Base-by-base conservation (phyloP, 164 flowering plant species). In the Paratinospora sagittata region DNA sequence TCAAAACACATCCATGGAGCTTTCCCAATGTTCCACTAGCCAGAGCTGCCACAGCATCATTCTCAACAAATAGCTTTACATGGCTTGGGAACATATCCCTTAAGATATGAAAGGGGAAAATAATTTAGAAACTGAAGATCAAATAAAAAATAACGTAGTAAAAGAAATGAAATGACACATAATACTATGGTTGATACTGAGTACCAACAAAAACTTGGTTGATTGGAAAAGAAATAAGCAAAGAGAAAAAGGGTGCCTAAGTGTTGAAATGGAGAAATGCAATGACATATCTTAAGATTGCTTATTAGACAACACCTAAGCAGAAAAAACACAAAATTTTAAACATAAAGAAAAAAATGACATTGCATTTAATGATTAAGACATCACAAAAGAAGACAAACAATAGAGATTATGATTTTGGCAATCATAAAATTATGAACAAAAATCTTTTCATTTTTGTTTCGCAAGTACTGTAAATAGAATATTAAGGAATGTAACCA, bases 1-100 rank as follows among this genome's bases (percentile, higher is more conserved):
- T 92, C 66, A 95, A 72, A 60, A 95, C 98, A 81, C 98, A 95
- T 8, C 98, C 98, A 82, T 89, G 97, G 68, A 95, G 96, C 75
- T 85, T 87, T 73, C 98, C 98, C 90, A 87, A 76, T 11, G 98
- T 95, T 61, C 97, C 97, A 86, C 97, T 90, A 10, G 97, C 89
- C 75, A 95, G 77, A 75, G 98, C 98, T 66, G 97, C 98, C 65
- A 90, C 90, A 33, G 98, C 97, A 83, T 95, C 98, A 84, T 95
- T 95, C 67, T 83, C 88, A 70, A 95, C 96, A 82, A 81, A 87
- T 13, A 95, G 73, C 75, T 79, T 87, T 34, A 88, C 96, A 79
- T 82, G 76, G 66, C 84, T 66, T 1, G 96, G 92, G 70, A 95
- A 89, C 62, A 88, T 87, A 39, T 84, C 85, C 81, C 98, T 95